A percentile compares a stretch with the other conserved stretches of the same genome.
Evolutionary conservation across 345 rosid genomes (phyloP).

Genomic region (Durio zibethinus): DNA sequence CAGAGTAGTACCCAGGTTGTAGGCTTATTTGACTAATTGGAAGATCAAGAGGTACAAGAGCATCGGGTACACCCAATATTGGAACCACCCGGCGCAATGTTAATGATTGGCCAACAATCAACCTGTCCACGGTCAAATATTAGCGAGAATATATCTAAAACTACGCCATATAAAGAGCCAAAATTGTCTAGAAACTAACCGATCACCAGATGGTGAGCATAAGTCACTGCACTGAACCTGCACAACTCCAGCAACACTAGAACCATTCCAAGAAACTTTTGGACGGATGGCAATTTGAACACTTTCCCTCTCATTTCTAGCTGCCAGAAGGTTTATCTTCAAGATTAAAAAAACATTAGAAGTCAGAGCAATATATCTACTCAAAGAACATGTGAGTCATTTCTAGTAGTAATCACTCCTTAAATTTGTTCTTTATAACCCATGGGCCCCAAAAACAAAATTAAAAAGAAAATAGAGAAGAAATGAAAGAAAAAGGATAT

Average conservation of each 20-base stretch:
- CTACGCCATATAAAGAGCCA: neutral
- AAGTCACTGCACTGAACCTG: conserved; percentile 88
- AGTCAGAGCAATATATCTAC: conserved; percentile 12
- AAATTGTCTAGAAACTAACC: conserved; percentile 50
- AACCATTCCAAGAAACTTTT: conserved; percentile 83
- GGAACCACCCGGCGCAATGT: conserved; percentile 68
- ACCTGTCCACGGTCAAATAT: conserved; percentile 41
- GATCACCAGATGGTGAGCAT: conserved; percentile 73
- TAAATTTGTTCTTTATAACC: neutral
- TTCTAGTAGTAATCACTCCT: neutral
- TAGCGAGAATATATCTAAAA: conserved; percentile 15
- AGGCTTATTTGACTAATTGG: conserved; percentile 71
- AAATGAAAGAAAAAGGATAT: neutral
- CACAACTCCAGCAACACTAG: conserved; percentile 61
- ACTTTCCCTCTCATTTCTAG: conserved; percentile 96
- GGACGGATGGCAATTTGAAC: conserved; percentile 91
- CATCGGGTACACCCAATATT: conserved; percentile 90
- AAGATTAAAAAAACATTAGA: conserved; percentile 27
- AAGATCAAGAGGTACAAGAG: conserved; percentile 87
- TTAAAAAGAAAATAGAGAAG: neutral
- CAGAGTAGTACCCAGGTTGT: conserved; percentile 64
- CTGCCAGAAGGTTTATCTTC: conserved; percentile 86
- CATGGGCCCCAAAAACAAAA: neutral
- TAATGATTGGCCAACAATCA: conserved; percentile 74
- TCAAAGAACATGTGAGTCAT: conserved; percentile 4